Conservation (phyloP, 768 basidiomycete genomes). For the Asterophora lycoperdoides region DNA sequence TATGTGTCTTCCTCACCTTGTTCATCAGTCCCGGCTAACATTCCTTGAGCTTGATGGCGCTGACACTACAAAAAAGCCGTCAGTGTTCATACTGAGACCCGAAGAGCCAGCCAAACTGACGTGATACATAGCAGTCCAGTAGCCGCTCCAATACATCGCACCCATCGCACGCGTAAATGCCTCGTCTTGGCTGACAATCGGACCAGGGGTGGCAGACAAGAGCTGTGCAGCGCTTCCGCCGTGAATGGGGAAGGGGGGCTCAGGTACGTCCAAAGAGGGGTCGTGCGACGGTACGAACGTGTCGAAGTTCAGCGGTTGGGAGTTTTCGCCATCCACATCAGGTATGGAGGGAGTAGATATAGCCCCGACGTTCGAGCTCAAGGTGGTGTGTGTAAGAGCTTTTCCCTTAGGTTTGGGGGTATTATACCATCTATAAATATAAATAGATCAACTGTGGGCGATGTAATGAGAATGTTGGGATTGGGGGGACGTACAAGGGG, state of each 20-base stretch:
- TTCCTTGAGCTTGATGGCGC: constrained; percentile 20
- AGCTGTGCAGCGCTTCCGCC: constrained; percentile 23
- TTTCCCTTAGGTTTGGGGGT: constrained; percentile 32
- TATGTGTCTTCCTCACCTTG: constrained; percentile 13
- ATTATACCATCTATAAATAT: constrained; percentile 68
- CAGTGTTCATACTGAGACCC: not conserved
- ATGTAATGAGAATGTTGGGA: not conserved
- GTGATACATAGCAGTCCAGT: constrained; percentile 85
- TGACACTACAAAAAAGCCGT: constrained; percentile 27
- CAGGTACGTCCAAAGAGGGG: constrained; percentile 44
- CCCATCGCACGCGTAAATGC: constrained; percentile 70
- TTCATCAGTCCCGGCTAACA: constrained; percentile 6
- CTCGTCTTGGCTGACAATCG: constrained; percentile 60
- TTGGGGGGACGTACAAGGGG: constrained; percentile 51
- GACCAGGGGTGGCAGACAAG: constrained; percentile 29
- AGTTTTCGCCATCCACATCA: constrained; percentile 38
- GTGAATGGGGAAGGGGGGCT: constrained; percentile 15
- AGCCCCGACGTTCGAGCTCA: not conserved
- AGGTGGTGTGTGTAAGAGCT: not conserved
- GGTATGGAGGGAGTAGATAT: constrained; percentile 1
- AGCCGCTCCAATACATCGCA: constrained; percentile 85
- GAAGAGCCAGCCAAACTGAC: constrained; percentile 34
- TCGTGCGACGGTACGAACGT: constrained; percentile 71
- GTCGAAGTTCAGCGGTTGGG: constrained; percentile 62
- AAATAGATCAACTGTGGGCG: not conserved